phyloP scores from a whole-genome alignment of 1,284 basidiomycete species.

The Abortiporus biennis region DNA sequence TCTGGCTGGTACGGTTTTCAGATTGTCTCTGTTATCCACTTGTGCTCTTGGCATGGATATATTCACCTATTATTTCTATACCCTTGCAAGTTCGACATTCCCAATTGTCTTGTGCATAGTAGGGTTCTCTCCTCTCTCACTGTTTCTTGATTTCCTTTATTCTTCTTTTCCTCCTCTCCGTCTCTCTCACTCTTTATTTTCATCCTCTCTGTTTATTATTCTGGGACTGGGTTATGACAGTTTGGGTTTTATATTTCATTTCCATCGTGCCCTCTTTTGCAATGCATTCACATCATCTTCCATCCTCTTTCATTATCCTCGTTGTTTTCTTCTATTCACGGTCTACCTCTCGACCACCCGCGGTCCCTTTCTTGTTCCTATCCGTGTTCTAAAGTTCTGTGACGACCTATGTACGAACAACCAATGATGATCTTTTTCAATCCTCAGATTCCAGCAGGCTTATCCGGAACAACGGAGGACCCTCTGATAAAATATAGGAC shows the following conservation, averaged over 20 bases:
- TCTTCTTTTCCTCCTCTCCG: neutral
- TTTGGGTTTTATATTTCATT: no score
- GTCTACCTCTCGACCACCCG: neutral
- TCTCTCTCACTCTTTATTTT: neutral
- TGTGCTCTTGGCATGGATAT: neutral
- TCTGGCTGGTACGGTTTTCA: no score
- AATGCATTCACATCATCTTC: neutral
- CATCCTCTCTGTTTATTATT: neutral
- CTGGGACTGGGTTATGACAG: no score
- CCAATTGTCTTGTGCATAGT: neutral
- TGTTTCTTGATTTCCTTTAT: neutral
- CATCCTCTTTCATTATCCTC: neutral
- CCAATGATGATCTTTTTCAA: neutral
- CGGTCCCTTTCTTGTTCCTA: neutral
- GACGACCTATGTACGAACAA: conserved; percentile 2
- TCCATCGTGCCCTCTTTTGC: no score
- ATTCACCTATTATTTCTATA: neutral
- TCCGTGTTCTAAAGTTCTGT: neutral
- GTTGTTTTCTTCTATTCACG: neutral
- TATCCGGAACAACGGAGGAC: neutral
- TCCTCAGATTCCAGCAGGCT: neutral
- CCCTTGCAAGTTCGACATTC: neutral
- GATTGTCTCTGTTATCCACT: no score
- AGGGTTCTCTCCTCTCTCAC: neutral
- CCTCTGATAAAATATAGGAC: no score